These are phyloP conservation scores for Rhynchosporium graminicola DNA, from an alignment of 2,329 filamentous ascomycete genomes.

Conservation along the genomic window DNA sequence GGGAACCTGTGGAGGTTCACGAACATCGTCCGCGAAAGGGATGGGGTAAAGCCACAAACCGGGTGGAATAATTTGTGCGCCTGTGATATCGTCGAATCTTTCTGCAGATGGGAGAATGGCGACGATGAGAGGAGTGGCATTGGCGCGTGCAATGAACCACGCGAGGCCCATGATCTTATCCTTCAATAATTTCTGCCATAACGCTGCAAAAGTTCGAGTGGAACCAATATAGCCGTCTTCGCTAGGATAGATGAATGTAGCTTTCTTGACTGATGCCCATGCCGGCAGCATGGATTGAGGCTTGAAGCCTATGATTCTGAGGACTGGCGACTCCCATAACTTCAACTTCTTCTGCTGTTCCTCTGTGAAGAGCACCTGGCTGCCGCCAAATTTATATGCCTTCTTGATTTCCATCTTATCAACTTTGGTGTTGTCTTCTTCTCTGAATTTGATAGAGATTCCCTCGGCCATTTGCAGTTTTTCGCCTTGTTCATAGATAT, in stretches of 20 bases:
- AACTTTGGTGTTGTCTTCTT: conserved; percentile 46
- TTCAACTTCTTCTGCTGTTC: conserved; percentile 80
- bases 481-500: conserved; percentile 86
- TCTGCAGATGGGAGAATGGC: conserved; percentile 78
- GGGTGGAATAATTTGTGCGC: conserved; percentile 71
- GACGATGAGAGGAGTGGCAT: conserved; percentile 76
- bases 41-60: conserved; percentile 88
- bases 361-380: conserved; percentile 80
- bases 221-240: conserved; percentile 90
- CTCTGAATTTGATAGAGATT: conserved; percentile 65
- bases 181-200: conserved; percentile 83
- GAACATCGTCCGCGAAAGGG: conserved; percentile 86
- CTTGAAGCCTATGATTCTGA: conserved; percentile 95
- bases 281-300: conserved; percentile 70
- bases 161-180: conserved; percentile 81
- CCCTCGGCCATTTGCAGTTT: conserved; percentile 76
- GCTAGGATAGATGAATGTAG: conserved; percentile 90
- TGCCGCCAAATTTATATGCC: conserved; percentile 93
- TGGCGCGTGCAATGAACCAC: conserved; percentile 84
- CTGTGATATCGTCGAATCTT: conserved; percentile 62
- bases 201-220: conserved; percentile 85
- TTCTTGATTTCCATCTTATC: conserved; percentile 83
- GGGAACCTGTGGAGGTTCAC: conserved; percentile 67
- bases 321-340: conserved; percentile 77
- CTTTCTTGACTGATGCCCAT: conserved; percentile 85